Evolutionary conservation across 148 eudicot genomes (phyloP).

Genomic region (Agrostemma githago): DNA sequence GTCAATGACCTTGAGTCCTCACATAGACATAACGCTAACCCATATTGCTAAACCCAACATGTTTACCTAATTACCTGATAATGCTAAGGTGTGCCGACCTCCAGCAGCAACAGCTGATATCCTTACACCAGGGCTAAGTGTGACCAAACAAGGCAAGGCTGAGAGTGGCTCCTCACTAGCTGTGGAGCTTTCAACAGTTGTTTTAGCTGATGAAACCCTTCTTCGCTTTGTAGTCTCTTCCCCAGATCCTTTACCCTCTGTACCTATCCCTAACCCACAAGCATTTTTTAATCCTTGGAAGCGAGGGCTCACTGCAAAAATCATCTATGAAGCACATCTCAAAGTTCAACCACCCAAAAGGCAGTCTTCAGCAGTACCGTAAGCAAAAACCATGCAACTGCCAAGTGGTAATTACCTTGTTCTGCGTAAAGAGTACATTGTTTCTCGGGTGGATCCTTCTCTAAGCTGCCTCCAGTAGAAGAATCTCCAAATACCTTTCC

Average conservation of each 20-base stretch:
- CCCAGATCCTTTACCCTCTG: slow-evolving; percentile 49
- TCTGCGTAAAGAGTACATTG: slow-evolving; percentile 42
- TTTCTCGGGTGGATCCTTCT: slow-evolving; percentile 50
- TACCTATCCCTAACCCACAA: slow-evolving; percentile 38
- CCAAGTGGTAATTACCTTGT: slow-evolving; percentile 48
- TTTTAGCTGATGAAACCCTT: slow-evolving; percentile 65
- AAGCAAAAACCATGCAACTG: slow-evolving; percentile 6
- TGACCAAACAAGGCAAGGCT: slow-evolving; percentile 79
- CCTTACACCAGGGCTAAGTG: slow-evolving; percentile 73
- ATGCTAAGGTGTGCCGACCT: slow-evolving; percentile 86
- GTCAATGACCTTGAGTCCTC: background rate
- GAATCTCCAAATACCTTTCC: slow-evolving; percentile 77
- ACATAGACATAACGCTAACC: background rate
- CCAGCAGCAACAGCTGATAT: slow-evolving; percentile 91
- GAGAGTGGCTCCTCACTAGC: slow-evolving; percentile 66
- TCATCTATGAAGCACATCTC: slow-evolving; percentile 32
- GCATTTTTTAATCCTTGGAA: slow-evolving; percentile 58
- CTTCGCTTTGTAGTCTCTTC: slow-evolving; percentile 78
- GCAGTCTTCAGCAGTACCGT: slow-evolving; percentile 6
- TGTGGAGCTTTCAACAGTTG: slow-evolving; percentile 62
- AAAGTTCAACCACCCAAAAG: slow-evolving; percentile 22
- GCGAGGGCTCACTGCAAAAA: slow-evolving; percentile 65
- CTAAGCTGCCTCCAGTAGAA: slow-evolving; percentile 41
- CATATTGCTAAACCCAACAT: background rate
- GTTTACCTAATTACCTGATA: slow-evolving; percentile 58